A percentile compares a stretch with the other conserved stretches of the same genome.
Evolutionary conservation across 1,284 basidiomycete genomes (phyloP).

Genomic region (Tremellales sp.): DNA sequence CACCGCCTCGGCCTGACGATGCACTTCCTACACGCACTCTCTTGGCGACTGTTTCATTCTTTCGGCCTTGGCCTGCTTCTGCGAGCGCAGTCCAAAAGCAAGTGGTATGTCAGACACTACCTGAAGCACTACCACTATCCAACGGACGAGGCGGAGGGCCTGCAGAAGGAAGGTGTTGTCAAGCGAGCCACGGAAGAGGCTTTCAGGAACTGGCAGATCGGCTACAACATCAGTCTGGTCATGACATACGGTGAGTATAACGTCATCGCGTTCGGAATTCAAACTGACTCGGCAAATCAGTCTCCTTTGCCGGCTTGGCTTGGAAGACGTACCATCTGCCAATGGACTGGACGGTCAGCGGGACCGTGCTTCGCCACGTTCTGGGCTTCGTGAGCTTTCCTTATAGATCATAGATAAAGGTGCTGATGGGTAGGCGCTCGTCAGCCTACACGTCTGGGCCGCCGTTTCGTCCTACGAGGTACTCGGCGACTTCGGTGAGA

Average conservation of each 20-base stretch:
- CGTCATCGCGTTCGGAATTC: not conserved
- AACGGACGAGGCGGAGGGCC: constrained; percentile 24
- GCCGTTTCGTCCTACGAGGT: constrained; percentile 86
- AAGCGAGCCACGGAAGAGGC: constrained; percentile 80
- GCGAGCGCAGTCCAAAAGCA: constrained; percentile 74
- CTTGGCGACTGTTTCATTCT: constrained; percentile 85
- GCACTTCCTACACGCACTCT: constrained; percentile 75
- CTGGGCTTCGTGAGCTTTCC: constrained; percentile 67
- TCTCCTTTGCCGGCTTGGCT: constrained; percentile 72
- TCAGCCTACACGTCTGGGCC: constrained; percentile 88
- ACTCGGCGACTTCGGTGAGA: constrained; percentile 77
- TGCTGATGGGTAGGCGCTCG: constrained; percentile 59
- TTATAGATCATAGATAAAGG: too few species aligned
- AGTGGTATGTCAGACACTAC: constrained; percentile 90
- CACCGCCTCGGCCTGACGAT: constrained; percentile 54
- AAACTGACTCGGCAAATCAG: constrained; percentile 53
- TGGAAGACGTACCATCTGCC: constrained; percentile 84
- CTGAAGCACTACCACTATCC: constrained; percentile 86
- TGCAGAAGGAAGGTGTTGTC: constrained; percentile 50
- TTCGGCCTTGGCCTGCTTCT: constrained; percentile 82
- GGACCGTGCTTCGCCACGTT: constrained; percentile 81
- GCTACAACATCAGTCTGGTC: constrained; percentile 87
- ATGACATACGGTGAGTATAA: constrained; percentile 80
- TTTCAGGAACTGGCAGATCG: constrained; percentile 89
- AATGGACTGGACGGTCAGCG: constrained; percentile 80